A percentile compares a stretch with the other conserved stretches of the same genome.
Conservation (phyloP, 208 protist genomes). For the Wallacemonas sp. region DNA sequence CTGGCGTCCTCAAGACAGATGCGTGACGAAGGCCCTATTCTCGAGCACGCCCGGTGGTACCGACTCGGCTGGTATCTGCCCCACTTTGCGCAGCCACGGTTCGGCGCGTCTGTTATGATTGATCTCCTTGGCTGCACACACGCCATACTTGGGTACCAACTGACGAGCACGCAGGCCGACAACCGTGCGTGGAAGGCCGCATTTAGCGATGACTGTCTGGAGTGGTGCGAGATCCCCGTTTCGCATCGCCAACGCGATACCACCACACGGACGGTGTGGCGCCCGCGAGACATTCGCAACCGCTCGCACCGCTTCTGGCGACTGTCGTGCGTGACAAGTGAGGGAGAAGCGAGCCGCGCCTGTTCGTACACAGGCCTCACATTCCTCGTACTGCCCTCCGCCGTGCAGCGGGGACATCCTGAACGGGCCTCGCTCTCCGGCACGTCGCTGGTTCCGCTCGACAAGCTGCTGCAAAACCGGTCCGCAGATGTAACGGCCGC, state of each 20-base stretch:
- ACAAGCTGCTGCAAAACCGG: slow-evolving; percentile 2
- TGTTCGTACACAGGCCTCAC: slow-evolving; percentile 4
- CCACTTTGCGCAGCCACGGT: neutral
- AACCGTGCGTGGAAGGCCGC: slow-evolving; percentile 20
- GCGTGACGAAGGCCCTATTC: no score
- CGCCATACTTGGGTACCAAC: slow-evolving; percentile 14
- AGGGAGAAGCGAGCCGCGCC: neutral
- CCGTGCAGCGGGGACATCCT: neutral
- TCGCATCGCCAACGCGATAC: slow-evolving; percentile 19
- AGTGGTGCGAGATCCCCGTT: slow-evolving; percentile 23
- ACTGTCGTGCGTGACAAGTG: slow-evolving; percentile 3
- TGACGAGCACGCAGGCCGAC: slow-evolving; percentile 3
- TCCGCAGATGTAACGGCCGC: neutral
- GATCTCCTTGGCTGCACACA: slow-evolving; percentile 2
- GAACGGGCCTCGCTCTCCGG: neutral
- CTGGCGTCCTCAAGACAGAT: no score
- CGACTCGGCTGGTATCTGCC: slow-evolving; percentile 8
- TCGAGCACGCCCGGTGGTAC: slow-evolving; percentile 2
- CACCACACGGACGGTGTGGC: slow-evolving; percentile 28
- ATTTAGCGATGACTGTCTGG: slow-evolving; percentile 42
- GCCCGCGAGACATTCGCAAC: slow-evolving; percentile 17
- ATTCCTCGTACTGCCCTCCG: neutral
- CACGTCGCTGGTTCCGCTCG: neutral
- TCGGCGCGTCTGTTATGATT: neutral
- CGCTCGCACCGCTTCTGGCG: slow-evolving; percentile 37